These are phyloP conservation scores for Halophytophthora batemanensis DNA, from an alignment of 352 stramenopile species.

Conservation along the genomic window DNA sequence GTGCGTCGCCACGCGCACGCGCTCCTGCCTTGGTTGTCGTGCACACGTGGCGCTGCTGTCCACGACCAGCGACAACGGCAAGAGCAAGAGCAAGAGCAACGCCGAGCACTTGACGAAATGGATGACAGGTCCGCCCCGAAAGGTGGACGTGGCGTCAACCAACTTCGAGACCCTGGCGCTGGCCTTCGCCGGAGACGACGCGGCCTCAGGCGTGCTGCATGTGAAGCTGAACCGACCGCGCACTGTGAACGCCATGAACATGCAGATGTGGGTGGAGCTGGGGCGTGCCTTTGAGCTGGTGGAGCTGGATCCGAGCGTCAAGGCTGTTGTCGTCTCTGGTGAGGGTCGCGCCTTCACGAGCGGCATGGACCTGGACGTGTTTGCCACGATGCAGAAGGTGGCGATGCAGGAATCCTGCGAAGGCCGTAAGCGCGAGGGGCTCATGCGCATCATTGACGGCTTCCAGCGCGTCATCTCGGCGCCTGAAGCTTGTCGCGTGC, in stretches of 20 bases:
- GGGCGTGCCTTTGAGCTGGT: slow-evolving; percentile 64
- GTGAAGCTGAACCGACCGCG: slow-evolving; percentile 82
- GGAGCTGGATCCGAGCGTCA: slow-evolving; percentile 61
- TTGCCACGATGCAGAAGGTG: slow-evolving; percentile 72
- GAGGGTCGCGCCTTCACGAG: slow-evolving; percentile 81
- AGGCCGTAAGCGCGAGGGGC: slow-evolving; percentile 71
- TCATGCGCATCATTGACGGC: slow-evolving; percentile 76
- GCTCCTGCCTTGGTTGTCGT: not conserved
- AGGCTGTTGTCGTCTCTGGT: slow-evolving; percentile 74
- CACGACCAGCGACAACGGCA: slow-evolving; percentile 2
- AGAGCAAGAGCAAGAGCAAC: slow-evolving; percentile 33
- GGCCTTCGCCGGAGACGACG: slow-evolving; percentile 22
- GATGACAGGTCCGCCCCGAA: slow-evolving; percentile 45
- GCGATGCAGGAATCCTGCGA: slow-evolving; percentile 61
- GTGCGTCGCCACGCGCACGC: not conserved
- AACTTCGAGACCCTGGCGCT: slow-evolving; percentile 60
- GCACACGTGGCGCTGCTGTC: slow-evolving; percentile 1
- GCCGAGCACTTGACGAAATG: slow-evolving; percentile 44
- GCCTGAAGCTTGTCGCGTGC: slow-evolving; percentile 79
- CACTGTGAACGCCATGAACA: slow-evolving; percentile 87
- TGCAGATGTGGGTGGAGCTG: slow-evolving; percentile 88
- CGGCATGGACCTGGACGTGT: slow-evolving; percentile 89
- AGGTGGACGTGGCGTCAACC: slow-evolving; percentile 32
- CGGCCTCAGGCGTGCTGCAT: slow-evolving; percentile 59
- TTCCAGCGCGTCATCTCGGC: slow-evolving; percentile 86